Conservation (phyloP, 176 grass and related monocot genomes). For the Saccharum officinarum region DNA sequence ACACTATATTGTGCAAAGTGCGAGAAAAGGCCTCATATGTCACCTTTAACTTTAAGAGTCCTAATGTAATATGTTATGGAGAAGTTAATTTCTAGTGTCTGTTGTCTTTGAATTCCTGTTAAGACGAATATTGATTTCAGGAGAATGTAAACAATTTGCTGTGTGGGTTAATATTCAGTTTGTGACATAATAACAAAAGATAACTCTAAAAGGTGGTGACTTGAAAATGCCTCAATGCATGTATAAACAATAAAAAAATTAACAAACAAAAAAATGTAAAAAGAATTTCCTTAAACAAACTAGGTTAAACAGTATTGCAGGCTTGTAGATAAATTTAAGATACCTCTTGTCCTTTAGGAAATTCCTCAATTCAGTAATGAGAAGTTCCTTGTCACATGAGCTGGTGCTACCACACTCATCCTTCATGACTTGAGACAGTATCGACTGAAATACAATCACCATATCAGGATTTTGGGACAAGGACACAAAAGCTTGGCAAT, state of each 20-base stretch:
- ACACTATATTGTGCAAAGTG: background rate
- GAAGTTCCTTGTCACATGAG: background rate
- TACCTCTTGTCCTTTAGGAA: constrained; percentile 50
- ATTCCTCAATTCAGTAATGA: constrained; percentile 36
- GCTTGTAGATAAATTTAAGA: background rate
- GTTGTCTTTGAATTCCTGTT: background rate
- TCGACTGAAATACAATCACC: constrained; percentile 16
- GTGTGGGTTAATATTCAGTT: background rate
- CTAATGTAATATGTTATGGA: background rate
- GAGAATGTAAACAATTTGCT: background rate
- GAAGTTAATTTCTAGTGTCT: background rate
- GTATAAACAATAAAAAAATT: background rate
- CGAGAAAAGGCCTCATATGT: background rate
- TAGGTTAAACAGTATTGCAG: background rate
- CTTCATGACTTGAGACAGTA: constrained; percentile 32
- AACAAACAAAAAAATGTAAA: background rate
- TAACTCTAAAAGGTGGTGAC: background rate
- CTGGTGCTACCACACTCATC: background rate
- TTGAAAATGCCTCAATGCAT: background rate
- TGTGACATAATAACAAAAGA: background rate
- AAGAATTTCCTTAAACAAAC: background rate
- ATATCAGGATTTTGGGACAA: constrained; percentile 40
- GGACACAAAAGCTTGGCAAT: constrained; percentile 40
- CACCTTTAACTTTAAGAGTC: background rate
- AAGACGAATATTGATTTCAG: background rate